Evolutionary conservation across 441 rosid species (phyloP), one percentile per base, ranked within the genome.

Genomic region (Erodium trifolium): DNA sequence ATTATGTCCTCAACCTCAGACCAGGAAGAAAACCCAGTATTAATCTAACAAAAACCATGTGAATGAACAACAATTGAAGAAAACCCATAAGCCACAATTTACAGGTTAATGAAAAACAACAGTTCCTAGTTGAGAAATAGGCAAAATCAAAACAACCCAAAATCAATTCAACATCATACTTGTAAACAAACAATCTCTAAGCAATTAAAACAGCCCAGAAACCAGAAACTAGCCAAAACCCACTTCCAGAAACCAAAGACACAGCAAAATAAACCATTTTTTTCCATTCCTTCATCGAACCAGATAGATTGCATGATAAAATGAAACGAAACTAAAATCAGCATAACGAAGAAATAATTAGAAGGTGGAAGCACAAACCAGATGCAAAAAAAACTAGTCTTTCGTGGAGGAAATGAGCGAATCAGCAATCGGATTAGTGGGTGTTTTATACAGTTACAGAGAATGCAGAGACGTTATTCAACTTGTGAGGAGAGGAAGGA

Each of bases 351-450:
- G 41, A 37, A 37, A 37, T 0, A 37, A 37, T 2, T 13, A 51
- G 57, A n/a, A 51, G 57, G 17, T 45, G 51, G 8, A n/a, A 51
- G 57, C 57, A 51, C 57, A 51, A 51, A 51, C 57, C 57, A 51
- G 57, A n/a, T 13, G 57, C 17, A 51, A 3, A 51, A 49, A 49
- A 51, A 51, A 0, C 57, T 0, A 51, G 1, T n/a, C 57, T 51
- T 51, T n/a, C 57, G 5, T 13, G 7, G 17, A 51, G 16, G 17
- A 51, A n/a, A 51, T 13, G 57, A 51, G 7, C 17, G 17, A 51
- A 51, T 51, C 57, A 13, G 57, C 17, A 13, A 51, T 51, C 5
- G 18, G 57, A 51, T 51, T n/a, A 18, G 6, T 51, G 57, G 57
- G 57, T 47, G 4, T 51, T 51, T 4, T 13, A 13, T n/a, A n/a